These are phyloP conservation scores for Takakia lepidozioides DNA, from an alignment of 225 moss, liverwort and hornwort species.

Conservation along the genomic window DNA sequence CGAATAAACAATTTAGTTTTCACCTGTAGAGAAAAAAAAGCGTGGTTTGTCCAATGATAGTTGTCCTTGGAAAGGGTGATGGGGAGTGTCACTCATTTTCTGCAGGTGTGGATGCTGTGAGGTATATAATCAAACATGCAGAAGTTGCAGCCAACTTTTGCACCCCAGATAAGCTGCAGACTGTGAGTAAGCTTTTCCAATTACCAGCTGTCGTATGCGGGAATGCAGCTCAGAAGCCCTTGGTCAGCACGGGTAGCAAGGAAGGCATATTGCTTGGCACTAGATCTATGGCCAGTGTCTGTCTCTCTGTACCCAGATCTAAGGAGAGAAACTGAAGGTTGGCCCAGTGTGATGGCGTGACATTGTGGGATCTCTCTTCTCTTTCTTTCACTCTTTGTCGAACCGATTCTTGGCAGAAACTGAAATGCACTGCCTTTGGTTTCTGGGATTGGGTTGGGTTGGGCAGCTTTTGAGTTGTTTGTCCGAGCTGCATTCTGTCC, in stretches of 20 bases:
- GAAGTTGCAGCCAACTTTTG: conserved; percentile 71
- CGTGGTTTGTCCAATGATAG: no score
- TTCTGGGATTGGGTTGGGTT: conserved; percentile 14
- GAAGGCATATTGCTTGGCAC: no score
- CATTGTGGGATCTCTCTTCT: not conserved
- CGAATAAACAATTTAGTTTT: no score
- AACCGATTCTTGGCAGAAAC: not conserved
- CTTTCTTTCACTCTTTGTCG: not conserved
- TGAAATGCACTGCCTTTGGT: not conserved
- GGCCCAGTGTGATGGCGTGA: no score
- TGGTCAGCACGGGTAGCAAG: no score
- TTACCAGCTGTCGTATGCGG: not conserved
- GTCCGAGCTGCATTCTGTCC: conserved; percentile 61
- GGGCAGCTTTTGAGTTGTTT: conserved; percentile 72
- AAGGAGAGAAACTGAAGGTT: no score
- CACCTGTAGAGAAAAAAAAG: no score
- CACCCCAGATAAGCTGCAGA: conserved; percentile 82
- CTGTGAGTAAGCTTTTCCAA: conserved; percentile 18
- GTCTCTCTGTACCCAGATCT: not conserved
- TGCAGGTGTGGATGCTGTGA: conserved; percentile 78
- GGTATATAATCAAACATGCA: conserved; percentile 83
- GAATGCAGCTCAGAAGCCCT: no score
- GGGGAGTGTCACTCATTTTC: no score
- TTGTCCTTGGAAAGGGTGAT: no score
- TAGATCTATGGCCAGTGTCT: no score